phyloP scores from a whole-genome alignment of 164 flowering plant species.

The Protea cynaroides region DNA sequence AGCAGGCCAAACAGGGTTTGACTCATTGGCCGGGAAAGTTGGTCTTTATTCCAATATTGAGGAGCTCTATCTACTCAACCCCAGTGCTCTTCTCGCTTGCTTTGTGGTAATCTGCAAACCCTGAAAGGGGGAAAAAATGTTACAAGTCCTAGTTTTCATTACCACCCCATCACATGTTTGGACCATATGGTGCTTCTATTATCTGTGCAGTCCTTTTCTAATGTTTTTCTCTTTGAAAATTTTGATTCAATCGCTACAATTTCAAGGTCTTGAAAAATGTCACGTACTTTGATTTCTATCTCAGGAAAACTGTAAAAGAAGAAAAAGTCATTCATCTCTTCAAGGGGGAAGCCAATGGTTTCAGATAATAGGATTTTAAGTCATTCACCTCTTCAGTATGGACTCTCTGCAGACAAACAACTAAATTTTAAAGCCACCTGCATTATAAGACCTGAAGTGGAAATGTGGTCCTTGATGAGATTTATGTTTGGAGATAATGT shows the following conservation, averaged over 20 bases:
- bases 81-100: constrained; percentile 90
- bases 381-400: too few species aligned
- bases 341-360: too few species aligned
- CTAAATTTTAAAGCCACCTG: too few species aligned
- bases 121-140: constrained; percentile 21
- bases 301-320: too few species aligned
- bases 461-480: too few species aligned
- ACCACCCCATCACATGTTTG: constrained; percentile 1
- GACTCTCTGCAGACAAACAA: too few species aligned
- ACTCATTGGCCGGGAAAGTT: constrained; percentile 81
- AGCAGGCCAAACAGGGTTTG: constrained; percentile 56
- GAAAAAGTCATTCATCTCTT: too few species aligned
- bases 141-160: not conserved
- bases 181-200: not conserved
- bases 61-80: constrained; percentile 80
- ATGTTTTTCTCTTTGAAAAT: not conserved
- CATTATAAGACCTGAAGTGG: too few species aligned
- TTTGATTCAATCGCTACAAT: not conserved
- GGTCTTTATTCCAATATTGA: constrained; percentile 75
- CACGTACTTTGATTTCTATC: too few species aligned
- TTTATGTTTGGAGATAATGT: too few species aligned
- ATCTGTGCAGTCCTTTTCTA: not conserved
- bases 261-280: too few species aligned
- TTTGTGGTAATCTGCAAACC: constrained; percentile 86
- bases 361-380: too few species aligned